Conservation (phyloP, 371 early-diverging fungal genomes). For the Mucor sp. region DNA sequence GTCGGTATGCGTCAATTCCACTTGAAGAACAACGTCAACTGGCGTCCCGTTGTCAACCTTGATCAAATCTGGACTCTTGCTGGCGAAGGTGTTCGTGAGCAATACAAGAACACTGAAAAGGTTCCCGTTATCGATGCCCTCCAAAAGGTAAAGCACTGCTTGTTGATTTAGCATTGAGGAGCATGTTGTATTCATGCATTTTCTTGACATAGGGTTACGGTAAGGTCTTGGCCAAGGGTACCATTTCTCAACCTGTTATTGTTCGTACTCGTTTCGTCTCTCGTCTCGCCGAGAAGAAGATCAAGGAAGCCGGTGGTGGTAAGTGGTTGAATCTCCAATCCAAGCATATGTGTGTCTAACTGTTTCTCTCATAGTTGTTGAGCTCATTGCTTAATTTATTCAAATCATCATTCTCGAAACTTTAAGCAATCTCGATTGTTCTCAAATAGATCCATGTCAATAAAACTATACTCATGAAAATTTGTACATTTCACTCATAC, state of each 20-base stretch:
- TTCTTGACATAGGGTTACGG: constrained; percentile 74
- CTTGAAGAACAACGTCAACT: constrained; percentile 91
- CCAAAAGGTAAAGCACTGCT: constrained; percentile 57
- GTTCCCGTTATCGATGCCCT: constrained; percentile 95
- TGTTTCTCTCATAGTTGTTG: constrained; percentile 21
- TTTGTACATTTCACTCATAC: not conserved
- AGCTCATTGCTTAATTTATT: constrained; percentile 26
- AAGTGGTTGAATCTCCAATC: not conserved
- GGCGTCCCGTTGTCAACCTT: constrained; percentile 90
- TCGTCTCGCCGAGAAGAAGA: constrained; percentile 97
- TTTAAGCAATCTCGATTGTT: not conserved
- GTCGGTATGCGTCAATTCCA: constrained; percentile 99
- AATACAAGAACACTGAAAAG: constrained; percentile 87
- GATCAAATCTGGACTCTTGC: constrained; percentile 96
- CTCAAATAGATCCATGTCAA: constrained; percentile 2
- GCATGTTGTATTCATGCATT: not conserved
- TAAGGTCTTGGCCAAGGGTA: constrained; percentile 98
- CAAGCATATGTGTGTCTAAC: not conserved
- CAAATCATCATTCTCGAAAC: not conserved
- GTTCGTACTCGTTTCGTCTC: constrained; percentile 98
- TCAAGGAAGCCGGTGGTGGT: constrained; percentile 97
- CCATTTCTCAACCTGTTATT: constrained; percentile 93
- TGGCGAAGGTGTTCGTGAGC: constrained; percentile 85
- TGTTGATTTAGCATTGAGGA: not conserved
- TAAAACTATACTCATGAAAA: not conserved